Base-by-base conservation (phyloP, 208 protist species). In the Leishmania martiniquensis region DNA sequence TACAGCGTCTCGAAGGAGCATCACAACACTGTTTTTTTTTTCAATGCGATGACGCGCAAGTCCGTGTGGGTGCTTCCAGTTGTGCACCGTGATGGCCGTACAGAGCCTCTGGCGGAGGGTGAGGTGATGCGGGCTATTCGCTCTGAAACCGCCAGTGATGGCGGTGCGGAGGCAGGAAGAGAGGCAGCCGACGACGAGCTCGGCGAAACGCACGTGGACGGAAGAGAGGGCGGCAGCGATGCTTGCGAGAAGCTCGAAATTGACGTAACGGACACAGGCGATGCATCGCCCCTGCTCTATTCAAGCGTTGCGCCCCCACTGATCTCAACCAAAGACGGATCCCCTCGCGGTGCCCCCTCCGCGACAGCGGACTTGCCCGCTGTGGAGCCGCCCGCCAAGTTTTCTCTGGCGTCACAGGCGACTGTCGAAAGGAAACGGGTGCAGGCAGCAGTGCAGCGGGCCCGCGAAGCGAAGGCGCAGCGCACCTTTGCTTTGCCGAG, bases 21-120 rank as follows among this genome's bases (percentile, higher is more conserved):
- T 75, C 60, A 79, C 71, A 86, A 91, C 75, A 87, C 87, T 15
- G 85, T 91, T 39, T 95, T 89, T 71, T 95, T 95, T 67, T 87
- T 82, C 77, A 95, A 95, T 67, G 69, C 66, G 0, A 52, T 45
- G 1, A 81, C 72, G 15, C 72, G 79, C 25, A 57, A 66, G 55
- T 91, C 89, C 22, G 81, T 95, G 9, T 95, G 91, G 91, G 84
- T 92, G 71, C 85, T 95, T 29, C 91, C 91, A 4, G 52, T 76
- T n/a, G 77, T 93, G 34, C 81, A 84, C 49, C 32, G 57, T 7
- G 80, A 78, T 55, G 84, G 84, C 29, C 29, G 39, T 1, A 84
- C 66, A 44, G 73, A 80, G 73, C 72, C 51, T 81, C 77, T 83
- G 62, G 72, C 74, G 0, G 67, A 82, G 20, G 81, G 78, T 12